Base-by-base conservation (phyloP, 768 basidiomycete species). In the Termitomyces sp. region DNA sequence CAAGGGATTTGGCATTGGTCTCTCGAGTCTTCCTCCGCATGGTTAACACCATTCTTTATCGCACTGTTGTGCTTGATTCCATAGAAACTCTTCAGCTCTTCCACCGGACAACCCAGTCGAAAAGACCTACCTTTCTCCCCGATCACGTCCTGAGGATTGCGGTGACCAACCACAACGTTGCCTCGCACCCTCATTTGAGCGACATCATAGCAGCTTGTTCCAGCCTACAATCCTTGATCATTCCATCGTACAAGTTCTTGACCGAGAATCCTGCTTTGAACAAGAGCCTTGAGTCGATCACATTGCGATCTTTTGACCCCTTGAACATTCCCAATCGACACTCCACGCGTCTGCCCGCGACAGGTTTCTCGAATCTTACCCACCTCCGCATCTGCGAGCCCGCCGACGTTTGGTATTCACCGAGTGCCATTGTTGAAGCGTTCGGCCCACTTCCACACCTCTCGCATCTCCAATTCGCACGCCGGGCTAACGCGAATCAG, bases 371-470 rank as follows among this genome's bases (percentile, higher is more conserved):
- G 7, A 53, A 60, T 41, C 58, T 76, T 42, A 72, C 73, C 3
- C 73, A 72, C 59, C 70, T 78, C 4, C 70, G 74, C 9, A 66
- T 78, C 54, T 73, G 72, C 38, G 75, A 77, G 59, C 76, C 76
- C 1, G 63, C 71, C 32, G 68, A 70, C 49, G 59, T 60, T 12
- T 77, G 75, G 75, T 59, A 66, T 41, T 70, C 73, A 5, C 77
- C 75, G 2, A 61, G 61, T 27, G 60, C 67, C 21, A 72, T 75
- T 29, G 62, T 77, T 35, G 60, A 55, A 7, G 61, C 67, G 19
- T 73, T 77, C 48, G 72, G 72, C 5, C 37, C 64, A n/a, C 66
- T 73, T 4, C 71, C 71, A 0, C 59, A 70, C 27, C 69, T 79
- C 5, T 69, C 77, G 2, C 73, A 78, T 60, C 63, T 78, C 17